Conservation (phyloP, 2,329 filamentous ascomycete genomes). For the Monosporascus sp. region DNA sequence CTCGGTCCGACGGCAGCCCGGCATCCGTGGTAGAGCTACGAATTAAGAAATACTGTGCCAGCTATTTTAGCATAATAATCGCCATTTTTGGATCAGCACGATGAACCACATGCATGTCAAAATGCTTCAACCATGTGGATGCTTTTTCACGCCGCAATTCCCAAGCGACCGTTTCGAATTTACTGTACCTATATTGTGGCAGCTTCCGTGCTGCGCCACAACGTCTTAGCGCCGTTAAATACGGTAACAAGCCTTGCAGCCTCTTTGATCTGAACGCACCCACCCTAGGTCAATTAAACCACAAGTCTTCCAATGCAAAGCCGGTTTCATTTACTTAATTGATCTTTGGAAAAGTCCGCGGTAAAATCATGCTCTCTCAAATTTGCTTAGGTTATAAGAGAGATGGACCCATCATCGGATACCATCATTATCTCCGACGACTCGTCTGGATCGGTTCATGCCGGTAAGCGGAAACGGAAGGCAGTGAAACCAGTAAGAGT, state of each 20-base stretch:
- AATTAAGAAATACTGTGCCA: too few species aligned
- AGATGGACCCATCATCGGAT: constrained; percentile 13
- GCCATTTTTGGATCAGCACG: too few species aligned
- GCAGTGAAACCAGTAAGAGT: constrained; percentile 5
- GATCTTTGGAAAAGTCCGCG: background rate
- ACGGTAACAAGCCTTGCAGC: background rate
- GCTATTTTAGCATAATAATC: too few species aligned
- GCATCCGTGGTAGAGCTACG: too few species aligned
- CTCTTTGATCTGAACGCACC: background rate
- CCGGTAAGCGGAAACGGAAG: constrained; percentile 19
- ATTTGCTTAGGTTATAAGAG: background rate
- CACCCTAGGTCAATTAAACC: background rate
- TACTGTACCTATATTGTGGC: background rate
- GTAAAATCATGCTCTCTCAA: background rate
- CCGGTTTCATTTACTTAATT: background rate
- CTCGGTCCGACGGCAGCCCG: too few species aligned
- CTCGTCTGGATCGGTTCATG: constrained; percentile 17
- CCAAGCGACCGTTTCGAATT: background rate
- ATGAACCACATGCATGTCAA: too few species aligned
- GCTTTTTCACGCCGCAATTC: too few species aligned
- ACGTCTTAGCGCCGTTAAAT: background rate
- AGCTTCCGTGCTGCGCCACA: background rate
- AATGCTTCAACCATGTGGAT: too few species aligned
- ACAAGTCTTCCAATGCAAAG: background rate
- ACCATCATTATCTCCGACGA: constrained; percentile 22